Evolutionary conservation across 164 flowering plant genomes (phyloP).

Genomic region (Houttuynia cordata): DNA sequence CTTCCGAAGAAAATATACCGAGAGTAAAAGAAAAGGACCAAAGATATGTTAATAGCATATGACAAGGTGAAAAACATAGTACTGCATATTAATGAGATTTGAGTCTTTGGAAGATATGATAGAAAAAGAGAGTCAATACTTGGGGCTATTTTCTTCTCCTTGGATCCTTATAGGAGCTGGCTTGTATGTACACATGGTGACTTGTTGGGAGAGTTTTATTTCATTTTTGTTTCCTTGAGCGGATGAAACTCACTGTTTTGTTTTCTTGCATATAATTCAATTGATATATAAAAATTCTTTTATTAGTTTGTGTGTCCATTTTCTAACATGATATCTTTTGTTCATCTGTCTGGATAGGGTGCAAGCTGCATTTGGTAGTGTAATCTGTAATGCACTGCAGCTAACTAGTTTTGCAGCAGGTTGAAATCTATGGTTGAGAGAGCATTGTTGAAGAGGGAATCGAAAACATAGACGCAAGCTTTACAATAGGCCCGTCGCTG

Average conservation of each 20-base stretch:
- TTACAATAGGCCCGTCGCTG: no score
- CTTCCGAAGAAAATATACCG: no score
- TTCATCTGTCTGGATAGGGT: no score
- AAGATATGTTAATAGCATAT: neutral
- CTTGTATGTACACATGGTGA: neutral
- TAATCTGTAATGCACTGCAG: neutral
- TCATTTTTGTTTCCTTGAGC: neutral
- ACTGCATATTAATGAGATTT: neutral
- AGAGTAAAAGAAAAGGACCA: neutral
- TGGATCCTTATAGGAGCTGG: neutral
- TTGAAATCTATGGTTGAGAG: no score
- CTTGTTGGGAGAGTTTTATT: neutral
- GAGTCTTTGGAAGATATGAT: no score
- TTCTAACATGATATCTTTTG: no score
- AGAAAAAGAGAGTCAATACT: no score
- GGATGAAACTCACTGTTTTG: neutral
- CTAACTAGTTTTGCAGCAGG: neutral
- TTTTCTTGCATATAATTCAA: neutral
- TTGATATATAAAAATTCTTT: neutral
- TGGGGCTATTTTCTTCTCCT: no score
- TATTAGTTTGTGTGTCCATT: neutral
- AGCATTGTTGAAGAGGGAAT: no score
- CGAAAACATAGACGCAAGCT: no score
- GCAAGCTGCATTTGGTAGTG: no score
- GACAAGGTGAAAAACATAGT: neutral